Evolutionary conservation across 495 filamentous ascomycete species (phyloP).

Genomic region (Niebla homalea): DNA sequence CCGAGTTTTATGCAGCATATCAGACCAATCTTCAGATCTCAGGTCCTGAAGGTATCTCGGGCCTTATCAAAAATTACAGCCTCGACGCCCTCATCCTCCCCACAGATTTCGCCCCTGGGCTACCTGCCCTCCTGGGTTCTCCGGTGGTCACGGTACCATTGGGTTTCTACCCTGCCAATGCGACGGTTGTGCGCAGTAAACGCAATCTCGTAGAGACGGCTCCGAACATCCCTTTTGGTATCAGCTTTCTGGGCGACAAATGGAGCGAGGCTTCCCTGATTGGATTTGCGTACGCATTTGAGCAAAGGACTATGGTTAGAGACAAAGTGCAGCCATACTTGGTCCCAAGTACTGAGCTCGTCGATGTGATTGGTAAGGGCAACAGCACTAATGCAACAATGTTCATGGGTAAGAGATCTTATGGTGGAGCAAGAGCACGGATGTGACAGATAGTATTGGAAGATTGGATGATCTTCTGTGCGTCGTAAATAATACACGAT

Average conservation of each 20-base stretch:
- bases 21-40: slow-evolving; percentile 32
- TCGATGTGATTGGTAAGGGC: slow-evolving; percentile 22
- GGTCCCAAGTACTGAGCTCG: slow-evolving; percentile 33
- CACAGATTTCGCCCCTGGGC: slow-evolving; percentile 26
- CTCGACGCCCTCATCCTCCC: slow-evolving; percentile 41
- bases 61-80: slow-evolving; percentile 31
- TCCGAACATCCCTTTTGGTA: slow-evolving; percentile 42
- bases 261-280: slow-evolving; percentile 45
- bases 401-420: not conserved
- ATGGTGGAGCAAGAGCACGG: too few species aligned
- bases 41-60: slow-evolving; percentile 36
- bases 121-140: slow-evolving; percentile 36
- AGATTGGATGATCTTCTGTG: too few species aligned
- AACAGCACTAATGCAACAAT: not conserved
- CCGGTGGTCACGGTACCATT: slow-evolving; percentile 41
- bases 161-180: slow-evolving; percentile 34
- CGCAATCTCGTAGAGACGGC: slow-evolving; percentile 29
- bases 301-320: slow-evolving; percentile 46
- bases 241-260: slow-evolving; percentile 42
- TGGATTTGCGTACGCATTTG: slow-evolving; percentile 54
- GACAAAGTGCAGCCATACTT: slow-evolving; percentile 34
- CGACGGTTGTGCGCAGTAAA: slow-evolving; percentile 27
- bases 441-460: too few species aligned
- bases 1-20: slow-evolving; percentile 30
- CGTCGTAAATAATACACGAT: too few species aligned